These are phyloP conservation scores for Candida peoriensis DNA, from an alignment of 805 yeast species.

Conservation along the genomic window DNA sequence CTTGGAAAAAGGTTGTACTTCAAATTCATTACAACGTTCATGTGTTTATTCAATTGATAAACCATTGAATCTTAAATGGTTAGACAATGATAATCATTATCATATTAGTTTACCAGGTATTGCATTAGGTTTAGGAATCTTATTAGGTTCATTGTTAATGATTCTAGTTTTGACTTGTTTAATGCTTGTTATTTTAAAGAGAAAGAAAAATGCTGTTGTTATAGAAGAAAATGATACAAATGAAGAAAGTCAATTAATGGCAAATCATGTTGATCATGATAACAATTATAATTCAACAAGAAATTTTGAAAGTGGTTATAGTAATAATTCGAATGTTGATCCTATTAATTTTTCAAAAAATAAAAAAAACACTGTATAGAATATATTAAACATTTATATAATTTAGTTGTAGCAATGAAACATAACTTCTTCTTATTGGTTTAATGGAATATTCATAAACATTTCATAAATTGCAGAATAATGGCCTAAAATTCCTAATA, in stretches of 20 bases:
- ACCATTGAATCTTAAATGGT: slow-evolving; percentile 64
- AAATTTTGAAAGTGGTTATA: slow-evolving; percentile 22
- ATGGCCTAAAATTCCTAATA: slow-evolving; percentile 86
- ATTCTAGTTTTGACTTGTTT: slow-evolving; percentile 30
- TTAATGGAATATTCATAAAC: slow-evolving; percentile 39
- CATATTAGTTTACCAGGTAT: slow-evolving; percentile 62
- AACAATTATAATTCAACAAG: background rate
- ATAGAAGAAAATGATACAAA: slow-evolving; percentile 4
- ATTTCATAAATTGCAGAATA: slow-evolving; percentile 73
- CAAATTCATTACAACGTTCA: slow-evolving; percentile 26
- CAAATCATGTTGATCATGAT: background rate
- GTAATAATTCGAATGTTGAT: slow-evolving; percentile 15
- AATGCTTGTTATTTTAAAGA: slow-evolving; percentile 30
- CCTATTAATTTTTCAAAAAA: slow-evolving; percentile 13
- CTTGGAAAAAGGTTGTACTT: slow-evolving; percentile 56
- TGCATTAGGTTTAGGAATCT: slow-evolving; percentile 62
- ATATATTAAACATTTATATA: background rate
- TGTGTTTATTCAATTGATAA: slow-evolving; percentile 65
- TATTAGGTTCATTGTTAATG: slow-evolving; percentile 50
- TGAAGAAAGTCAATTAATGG: slow-evolving; percentile 1
- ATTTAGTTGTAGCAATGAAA: background rate
- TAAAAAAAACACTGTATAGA: background rate
- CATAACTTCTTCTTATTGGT: slow-evolving; percentile 6
- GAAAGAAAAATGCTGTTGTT: slow-evolving; percentile 7
- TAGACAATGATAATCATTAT: slow-evolving; percentile 41